Percentiles rank a stretch among this genome's conserved stretches.
phyloP scores from a whole-genome alignment of 768 basidiomycete genomes.

The Chlorophyllum brunneum region DNA sequence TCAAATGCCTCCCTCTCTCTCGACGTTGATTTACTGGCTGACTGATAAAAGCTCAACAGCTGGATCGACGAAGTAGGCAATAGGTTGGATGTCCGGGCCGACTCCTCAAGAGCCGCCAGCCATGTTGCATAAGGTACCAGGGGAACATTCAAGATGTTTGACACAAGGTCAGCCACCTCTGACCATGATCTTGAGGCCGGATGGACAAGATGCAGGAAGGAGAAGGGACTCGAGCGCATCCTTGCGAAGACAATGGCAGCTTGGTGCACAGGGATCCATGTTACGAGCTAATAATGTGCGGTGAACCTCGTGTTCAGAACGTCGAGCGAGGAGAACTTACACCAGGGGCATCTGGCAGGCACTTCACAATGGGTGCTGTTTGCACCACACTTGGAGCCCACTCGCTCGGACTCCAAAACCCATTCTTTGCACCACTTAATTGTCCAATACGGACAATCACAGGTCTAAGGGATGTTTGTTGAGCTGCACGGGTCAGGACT shows the following conservation, averaged over 20 bases:
- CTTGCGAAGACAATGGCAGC: slow-evolving; percentile 27
- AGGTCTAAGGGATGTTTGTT: background rate
- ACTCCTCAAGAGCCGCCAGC: slow-evolving; percentile 24
- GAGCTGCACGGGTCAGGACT: background rate
- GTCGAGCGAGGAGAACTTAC: slow-evolving; percentile 19
- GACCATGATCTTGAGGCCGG: slow-evolving; percentile 24
- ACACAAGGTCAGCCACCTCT: slow-evolving; percentile 17
- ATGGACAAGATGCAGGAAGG: slow-evolving; percentile 23
- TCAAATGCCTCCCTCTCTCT: slow-evolving; percentile 22
- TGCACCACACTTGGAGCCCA: slow-evolving; percentile 40
- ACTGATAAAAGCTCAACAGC: slow-evolving; percentile 26
- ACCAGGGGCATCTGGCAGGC: slow-evolving; percentile 27
- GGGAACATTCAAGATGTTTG: slow-evolving; percentile 21
- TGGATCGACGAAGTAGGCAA: slow-evolving; percentile 23
- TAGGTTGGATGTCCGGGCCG: slow-evolving; percentile 2
- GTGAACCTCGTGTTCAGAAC: background rate
- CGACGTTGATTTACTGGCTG: slow-evolving; percentile 13
- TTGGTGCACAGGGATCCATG: slow-evolving; percentile 29
- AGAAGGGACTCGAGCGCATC: slow-evolving; percentile 3
- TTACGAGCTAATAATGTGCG: slow-evolving; percentile 13
- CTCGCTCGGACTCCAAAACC: slow-evolving; percentile 38
- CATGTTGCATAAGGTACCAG: slow-evolving; percentile 28
- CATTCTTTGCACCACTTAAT: slow-evolving; percentile 37
- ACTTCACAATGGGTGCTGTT: slow-evolving; percentile 23
- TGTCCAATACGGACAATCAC: slow-evolving; percentile 39